phyloP scores from a whole-genome alignment of 176 grass and related monocot species.

The Triticum aestivum region DNA sequence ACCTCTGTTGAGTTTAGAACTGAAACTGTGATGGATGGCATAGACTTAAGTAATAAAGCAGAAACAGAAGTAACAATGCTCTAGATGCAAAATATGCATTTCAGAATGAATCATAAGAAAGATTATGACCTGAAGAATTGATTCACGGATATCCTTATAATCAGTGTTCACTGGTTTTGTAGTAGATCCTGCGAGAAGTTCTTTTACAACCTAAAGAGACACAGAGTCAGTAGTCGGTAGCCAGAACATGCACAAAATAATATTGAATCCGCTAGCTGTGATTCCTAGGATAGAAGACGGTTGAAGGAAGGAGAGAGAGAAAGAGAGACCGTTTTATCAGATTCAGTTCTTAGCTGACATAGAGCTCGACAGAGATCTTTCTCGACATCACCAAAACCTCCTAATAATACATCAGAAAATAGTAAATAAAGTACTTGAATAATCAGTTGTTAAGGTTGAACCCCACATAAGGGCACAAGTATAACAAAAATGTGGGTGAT shows the following conservation, averaged over 20 bases:
- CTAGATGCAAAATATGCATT: constrained; percentile 9
- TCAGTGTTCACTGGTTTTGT: constrained; percentile 46
- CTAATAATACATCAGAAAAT: constrained; percentile 34
- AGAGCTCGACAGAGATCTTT: constrained; percentile 77
- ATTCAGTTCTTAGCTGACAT: constrained; percentile 74
- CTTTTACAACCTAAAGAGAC: constrained; percentile 60
- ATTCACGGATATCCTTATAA: constrained; percentile 71
- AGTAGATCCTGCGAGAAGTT: constrained; percentile 50
- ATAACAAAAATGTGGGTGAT: constrained; percentile 8
- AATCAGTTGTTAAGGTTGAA: constrained; percentile 6
- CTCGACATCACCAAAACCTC: constrained; percentile 72
- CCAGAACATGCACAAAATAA: constrained; percentile 15
- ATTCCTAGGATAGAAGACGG: neutral
- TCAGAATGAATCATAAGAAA: constrained; percentile 1
- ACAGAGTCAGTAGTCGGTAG: constrained; percentile 16
- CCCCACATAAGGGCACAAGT: neutral
- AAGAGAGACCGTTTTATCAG: constrained; percentile 58
- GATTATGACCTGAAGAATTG: constrained; percentile 78
- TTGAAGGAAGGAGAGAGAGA: neutral
- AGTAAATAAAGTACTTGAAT: neutral
- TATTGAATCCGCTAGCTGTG: neutral
- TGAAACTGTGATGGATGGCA: constrained; percentile 15
- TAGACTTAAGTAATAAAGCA: constrained; percentile 2
- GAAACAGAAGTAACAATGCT: constrained; percentile 15
- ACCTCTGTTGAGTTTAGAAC: constrained; percentile 2